Base-by-base conservation (phyloP, 169 alveolate species). In the Prorocentrum cordatum region DNA sequence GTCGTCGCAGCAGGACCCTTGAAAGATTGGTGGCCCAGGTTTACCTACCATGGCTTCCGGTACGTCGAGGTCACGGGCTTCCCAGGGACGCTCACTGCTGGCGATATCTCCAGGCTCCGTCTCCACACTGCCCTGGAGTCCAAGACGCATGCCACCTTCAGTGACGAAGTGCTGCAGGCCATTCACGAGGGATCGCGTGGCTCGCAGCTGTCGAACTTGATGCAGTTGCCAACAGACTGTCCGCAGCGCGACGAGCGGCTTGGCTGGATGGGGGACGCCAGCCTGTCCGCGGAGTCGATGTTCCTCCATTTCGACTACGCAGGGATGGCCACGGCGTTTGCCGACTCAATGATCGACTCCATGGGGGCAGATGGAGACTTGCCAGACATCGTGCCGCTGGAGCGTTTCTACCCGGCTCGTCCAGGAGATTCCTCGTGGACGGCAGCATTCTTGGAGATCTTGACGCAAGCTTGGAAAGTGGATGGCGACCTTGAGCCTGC, bases 181-280 rank as follows among this genome's bases (percentile, higher is more conserved):
- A 62, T 62, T 35, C 72, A 62, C 72, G 20, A 16, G 27, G 72
- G 72, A 38, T 26, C 42, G 45, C 27, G 31, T n/a, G 72, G 72
- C 16, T 38, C 31, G 20, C 72, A 62, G 72, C 20, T 38, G 45
- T 62, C 72, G 14, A 62, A 62, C 72, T 26, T 62, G 26, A 62
- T 62, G 72, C 72, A 62, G 72, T 50, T 67, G 59, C 79, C 79
- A 22, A 67, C 79, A 6, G 79, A 67, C 59, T 67, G 79, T 32
- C 79, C 79, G 24, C 79, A 67, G 24, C 79, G 79, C 29, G 79
- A 67, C 38, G 79, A 67, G 79, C 50, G 79, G 35, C 58, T 36
- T 29, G 79, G 79, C 20, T 67, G 79, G 79, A 67, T 67, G 79
- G 79, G 59, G 24, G 79, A 67, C 35, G 79, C 79, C 1, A 18